These are phyloP conservation scores for Rhizopogon vesiculosus DNA, from an alignment of 768 basidiomycete species.

Conservation along the genomic window DNA sequence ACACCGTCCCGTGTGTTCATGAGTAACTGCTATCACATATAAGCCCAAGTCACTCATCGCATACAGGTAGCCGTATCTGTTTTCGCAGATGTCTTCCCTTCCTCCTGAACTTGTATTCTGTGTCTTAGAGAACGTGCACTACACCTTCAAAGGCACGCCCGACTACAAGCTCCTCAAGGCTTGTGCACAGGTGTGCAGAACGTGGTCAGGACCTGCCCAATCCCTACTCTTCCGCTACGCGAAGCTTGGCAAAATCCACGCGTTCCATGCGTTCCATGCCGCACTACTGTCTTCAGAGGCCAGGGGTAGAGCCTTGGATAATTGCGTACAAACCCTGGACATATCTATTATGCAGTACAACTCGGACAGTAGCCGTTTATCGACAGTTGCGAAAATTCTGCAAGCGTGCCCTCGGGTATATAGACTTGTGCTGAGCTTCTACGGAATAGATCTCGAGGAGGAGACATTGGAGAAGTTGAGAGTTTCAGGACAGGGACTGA, in stretches of 20 bases:
- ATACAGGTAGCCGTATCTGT: no score
- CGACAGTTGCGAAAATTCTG: constrained; percentile 11
- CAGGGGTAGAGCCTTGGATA: constrained; percentile 10
- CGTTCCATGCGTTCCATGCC: constrained; percentile 14
- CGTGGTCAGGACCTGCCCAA: constrained; percentile 26
- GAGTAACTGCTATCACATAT: no score
- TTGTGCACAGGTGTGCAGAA: constrained; percentile 21
- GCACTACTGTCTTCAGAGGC: constrained; percentile 11
- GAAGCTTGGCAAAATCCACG: not conserved
- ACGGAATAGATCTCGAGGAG: constrained; percentile 17
- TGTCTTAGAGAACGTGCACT: constrained; percentile 20
- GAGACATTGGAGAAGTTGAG: constrained; percentile 20
- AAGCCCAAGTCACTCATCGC: no score
- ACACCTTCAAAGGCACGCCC: constrained; percentile 12
- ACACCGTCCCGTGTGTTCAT: no score
- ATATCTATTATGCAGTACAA: constrained; percentile 8
- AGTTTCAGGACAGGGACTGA: constrained; percentile 18
- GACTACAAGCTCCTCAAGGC: constrained; percentile 16
- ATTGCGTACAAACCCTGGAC: constrained; percentile 18
- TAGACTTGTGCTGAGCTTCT: constrained; percentile 23
- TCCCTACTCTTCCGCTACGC: constrained; percentile 21
- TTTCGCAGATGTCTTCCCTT: constrained; percentile 9
- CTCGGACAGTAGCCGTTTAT: not conserved
- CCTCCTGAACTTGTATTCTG: constrained; percentile 17
- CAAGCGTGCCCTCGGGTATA: constrained; percentile 28